A percentile compares a stretch with the other conserved stretches of the same genome.
Conservation (phyloP, 225 moss, liverwort and hornwort species). For the Pseudisothecium myosuroides region DNA sequence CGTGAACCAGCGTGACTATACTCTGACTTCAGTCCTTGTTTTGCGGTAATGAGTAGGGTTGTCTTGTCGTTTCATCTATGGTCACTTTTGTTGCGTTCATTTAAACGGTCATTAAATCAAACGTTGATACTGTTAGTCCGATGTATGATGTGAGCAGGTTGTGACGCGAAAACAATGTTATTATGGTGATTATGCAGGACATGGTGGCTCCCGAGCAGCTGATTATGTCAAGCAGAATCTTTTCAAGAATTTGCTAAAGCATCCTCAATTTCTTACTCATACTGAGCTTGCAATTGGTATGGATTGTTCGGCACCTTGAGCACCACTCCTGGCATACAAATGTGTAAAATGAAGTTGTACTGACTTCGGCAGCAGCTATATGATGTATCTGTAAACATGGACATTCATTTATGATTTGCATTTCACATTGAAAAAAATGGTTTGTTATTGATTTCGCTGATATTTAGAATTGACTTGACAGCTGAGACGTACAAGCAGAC, state of each 20-base stretch:
- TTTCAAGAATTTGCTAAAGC: constrained; percentile 80
- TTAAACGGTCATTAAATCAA: background rate
- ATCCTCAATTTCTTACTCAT: constrained; percentile 67
- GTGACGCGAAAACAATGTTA: background rate
- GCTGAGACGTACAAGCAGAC: constrained; percentile 90
- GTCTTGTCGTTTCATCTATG: background rate
- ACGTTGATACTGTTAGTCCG: background rate
- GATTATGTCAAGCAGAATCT: constrained; percentile 80
- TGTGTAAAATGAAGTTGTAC: background rate
- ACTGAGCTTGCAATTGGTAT: constrained; percentile 75
- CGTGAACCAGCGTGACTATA: background rate
- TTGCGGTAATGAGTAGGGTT: background rate
- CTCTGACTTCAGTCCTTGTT: background rate
- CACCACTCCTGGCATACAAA: background rate
- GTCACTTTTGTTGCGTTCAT: background rate
- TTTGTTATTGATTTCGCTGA: background rate
- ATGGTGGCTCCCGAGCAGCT: constrained; percentile 89
- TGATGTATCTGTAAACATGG: background rate
- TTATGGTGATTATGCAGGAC: constrained; percentile 40
- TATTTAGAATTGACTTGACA: constrained; percentile 3
- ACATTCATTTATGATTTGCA: background rate
- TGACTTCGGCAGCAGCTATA: background rate
- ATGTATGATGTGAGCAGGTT: background rate
- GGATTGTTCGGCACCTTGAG: background rate
- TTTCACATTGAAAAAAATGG: background rate